These are phyloP conservation scores for Scenedesmus sp. DNA, from an alignment of 163 green algal genomes.

Conservation along the genomic window DNA sequence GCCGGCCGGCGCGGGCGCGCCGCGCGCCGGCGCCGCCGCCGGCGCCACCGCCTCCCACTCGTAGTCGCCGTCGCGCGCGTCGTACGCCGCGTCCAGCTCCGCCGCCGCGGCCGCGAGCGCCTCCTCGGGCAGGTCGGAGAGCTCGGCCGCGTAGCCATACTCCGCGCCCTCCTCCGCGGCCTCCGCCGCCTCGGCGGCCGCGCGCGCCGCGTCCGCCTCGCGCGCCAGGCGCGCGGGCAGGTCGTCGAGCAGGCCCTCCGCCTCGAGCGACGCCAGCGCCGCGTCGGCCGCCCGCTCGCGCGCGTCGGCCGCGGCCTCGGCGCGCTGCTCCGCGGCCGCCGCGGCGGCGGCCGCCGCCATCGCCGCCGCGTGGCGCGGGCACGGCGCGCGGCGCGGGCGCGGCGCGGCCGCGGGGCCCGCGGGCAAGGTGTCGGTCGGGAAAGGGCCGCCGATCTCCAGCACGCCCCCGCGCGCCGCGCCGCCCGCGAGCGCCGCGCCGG, in stretches of 20 bases:
- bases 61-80: no score
- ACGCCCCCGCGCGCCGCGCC: neutral
- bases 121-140: no score
- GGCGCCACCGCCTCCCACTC: no score
- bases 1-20: neutral
- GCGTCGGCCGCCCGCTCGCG: neutral
- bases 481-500: neutral
- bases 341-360: constrained; percentile 20
- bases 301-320: neutral
- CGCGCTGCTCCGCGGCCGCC: neutral
- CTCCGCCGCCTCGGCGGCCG: neutral
- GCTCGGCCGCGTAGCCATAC: no score
- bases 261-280: neutral
- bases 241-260: neutral
- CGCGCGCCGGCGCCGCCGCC: no score
- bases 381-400: neutral
- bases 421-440: no score
- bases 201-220: neutral
- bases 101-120: no score
- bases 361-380: constrained; percentile 4
- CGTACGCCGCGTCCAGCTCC: no score
- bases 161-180: neutral
- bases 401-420: neutral
- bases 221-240: neutral
- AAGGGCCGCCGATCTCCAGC: no score